Conservation (phyloP, 352 stramenopile species). For the Globisporangium solare region DNA sequence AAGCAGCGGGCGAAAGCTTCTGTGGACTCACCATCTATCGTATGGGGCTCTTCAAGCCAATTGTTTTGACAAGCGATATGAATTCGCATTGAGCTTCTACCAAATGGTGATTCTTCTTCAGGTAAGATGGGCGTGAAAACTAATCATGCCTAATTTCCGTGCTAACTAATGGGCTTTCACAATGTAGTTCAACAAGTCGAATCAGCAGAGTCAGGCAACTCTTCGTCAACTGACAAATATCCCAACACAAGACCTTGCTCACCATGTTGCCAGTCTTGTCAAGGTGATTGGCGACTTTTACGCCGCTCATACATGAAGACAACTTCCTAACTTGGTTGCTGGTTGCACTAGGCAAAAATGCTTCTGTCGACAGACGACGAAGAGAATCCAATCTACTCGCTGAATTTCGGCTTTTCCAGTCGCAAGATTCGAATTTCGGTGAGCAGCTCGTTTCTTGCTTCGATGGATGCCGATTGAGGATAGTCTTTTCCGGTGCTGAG, state of each 20-base stretch:
- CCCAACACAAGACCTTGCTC: constrained; percentile 42
- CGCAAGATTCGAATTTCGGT: constrained; percentile 52
- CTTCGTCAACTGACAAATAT: constrained; percentile 59
- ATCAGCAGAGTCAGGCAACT: constrained; percentile 27
- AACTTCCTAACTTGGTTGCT: background rate
- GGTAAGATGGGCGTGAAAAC: constrained; percentile 22
- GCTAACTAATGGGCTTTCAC: background rate
- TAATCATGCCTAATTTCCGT: background rate
- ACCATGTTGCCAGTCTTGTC: constrained; percentile 67
- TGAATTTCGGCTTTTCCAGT: constrained; percentile 47
- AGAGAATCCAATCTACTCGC: constrained; percentile 23
- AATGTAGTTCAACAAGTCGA: constrained; percentile 59
- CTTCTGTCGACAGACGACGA: constrained; percentile 26
- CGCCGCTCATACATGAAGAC: background rate
- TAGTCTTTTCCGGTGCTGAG: no score
- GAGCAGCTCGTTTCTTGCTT: constrained; percentile 10
- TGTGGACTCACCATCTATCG: constrained; percentile 79
- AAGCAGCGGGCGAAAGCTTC: constrained; percentile 70
- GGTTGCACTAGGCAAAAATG: constrained; percentile 7
- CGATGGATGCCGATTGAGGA: no score
- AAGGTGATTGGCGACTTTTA: constrained; percentile 35
- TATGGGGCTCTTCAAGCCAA: constrained; percentile 64
- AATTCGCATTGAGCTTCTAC: constrained; percentile 80
- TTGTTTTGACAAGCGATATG: constrained; percentile 74
- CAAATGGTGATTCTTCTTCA: constrained; percentile 78